A percentile compares a stretch with the other conserved stretches of the same genome.
These are phyloP conservation scores for Boletus tylopilopsis DNA, from an alignment of 768 basidiomycete genomes.

Conservation along the genomic window DNA sequence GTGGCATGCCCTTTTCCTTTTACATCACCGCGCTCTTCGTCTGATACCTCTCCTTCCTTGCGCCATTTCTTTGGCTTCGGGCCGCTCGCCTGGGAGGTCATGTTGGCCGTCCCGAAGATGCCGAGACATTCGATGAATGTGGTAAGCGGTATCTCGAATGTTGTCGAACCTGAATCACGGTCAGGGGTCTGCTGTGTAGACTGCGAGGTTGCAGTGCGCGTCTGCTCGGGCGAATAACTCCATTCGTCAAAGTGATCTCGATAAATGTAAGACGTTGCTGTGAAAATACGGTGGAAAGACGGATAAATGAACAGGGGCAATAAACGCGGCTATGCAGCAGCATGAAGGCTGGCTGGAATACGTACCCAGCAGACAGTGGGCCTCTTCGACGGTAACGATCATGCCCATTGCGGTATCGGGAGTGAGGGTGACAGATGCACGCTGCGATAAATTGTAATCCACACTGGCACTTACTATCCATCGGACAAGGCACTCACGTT, in stretches of 20 bases:
- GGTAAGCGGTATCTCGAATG: slow-evolving; percentile 82
- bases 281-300: background rate
- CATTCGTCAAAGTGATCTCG: slow-evolving; percentile 78
- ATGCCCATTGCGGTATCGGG: slow-evolving; percentile 67
- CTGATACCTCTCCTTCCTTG: slow-evolving; percentile 44
- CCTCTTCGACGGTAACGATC: slow-evolving; percentile 81
- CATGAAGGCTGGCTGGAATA: slow-evolving; percentile 11
- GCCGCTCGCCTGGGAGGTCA: slow-evolving; percentile 27
- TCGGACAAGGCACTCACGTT: slow-evolving; percentile 52
- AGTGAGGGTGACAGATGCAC: slow-evolving; percentile 72
- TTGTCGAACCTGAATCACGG: slow-evolving; percentile 26
- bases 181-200: slow-evolving; percentile 9
- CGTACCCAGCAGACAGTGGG: slow-evolving; percentile 73
- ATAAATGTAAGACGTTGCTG: slow-evolving; percentile 84
- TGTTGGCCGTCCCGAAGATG: slow-evolving; percentile 79
- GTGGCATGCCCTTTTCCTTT: slow-evolving; percentile 25
- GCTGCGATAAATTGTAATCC: slow-evolving; percentile 44
- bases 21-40: slow-evolving; percentile 35
- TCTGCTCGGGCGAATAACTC: slow-evolving; percentile 48
- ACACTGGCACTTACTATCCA: too few relatives aligned
- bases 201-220: slow-evolving; percentile 25
- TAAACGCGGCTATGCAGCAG: background rate
- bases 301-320: background rate
- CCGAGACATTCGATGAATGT: slow-evolving; percentile 88
- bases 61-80: slow-evolving; percentile 48